Base-by-base conservation (phyloP, 2,329 filamentous ascomycete species). In the Rhinocladiella mackenziei region DNA sequence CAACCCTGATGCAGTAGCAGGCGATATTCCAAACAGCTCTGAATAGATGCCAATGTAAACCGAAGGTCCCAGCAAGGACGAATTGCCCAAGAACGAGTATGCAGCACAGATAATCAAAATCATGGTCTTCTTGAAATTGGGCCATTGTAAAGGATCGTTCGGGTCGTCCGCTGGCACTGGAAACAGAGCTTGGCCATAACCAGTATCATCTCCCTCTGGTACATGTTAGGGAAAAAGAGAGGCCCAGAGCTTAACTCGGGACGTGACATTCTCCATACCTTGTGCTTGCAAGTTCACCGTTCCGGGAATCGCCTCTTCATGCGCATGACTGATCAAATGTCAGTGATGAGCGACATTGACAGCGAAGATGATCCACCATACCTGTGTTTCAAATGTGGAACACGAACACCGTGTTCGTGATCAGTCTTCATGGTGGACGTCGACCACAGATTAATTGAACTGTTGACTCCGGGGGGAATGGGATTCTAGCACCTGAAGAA, bases 151-250 rank as follows among this genome's bases (percentile, higher is more conserved):
- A 5, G 77, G 77, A 57, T 81, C 77, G 47, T 81, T 81, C 1
- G 77, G 77, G 53, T 80, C 77, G 42, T 78, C 71, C 1, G 76
- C 74, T 2, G 78, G 77, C 1, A 80, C 77, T 1, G 78, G 77
- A 53, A 74, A 81, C 3, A 81, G 65, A 2, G 78, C 77, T 58
- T 80, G 77, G 15, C 78, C 78, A 46, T 77, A 76, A 0, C 66
- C 75, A 1, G 76, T 76, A 53, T 80, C 76, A 54, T 80, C 76
- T 33, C 76, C 77, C 63, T 79, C 76, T 67, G 44, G 8, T 8
- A 26, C 23, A 26, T 8, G 23, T 26, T 26, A 26, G 23, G n/a
- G 23, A 26, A 26, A 26, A 26, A 8, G 23, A n/a, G 8, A 8
- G 8, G n/a, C n/a, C n/a, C n/a, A n/a, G n/a, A n/a, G n/a, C n/a